A percentile compares a stretch with the other conserved stretches of the same genome.
Evolutionary conservation across 306 rosid genomes (phyloP).

Genomic region (Bauhinia variegata): DNA sequence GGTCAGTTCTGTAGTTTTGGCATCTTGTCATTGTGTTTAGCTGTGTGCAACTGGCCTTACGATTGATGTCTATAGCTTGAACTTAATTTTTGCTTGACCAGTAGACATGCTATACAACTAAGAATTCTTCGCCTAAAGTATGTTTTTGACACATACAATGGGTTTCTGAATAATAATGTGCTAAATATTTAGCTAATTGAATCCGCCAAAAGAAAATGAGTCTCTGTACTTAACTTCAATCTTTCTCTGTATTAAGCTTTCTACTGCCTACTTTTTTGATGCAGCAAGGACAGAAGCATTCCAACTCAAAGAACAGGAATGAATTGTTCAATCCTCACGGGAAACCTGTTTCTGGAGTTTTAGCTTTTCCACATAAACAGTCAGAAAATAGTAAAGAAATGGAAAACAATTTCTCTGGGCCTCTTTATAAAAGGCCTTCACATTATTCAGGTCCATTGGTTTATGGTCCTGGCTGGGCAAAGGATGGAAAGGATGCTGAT

Average conservation of each 20-base stretch:
- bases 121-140: not conserved
- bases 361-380: constrained; percentile 54
- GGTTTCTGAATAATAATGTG: not conserved
- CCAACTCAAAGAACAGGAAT: constrained; percentile 48
- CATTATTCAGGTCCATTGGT: constrained; percentile 70
- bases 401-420: constrained; percentile 45
- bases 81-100: not conserved
- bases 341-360: constrained; percentile 62
- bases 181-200: not conserved
- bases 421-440: constrained; percentile 53
- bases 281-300: constrained; percentile 61
- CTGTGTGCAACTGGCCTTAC: constrained; percentile 13
- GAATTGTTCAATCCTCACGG: constrained; percentile 55
- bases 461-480: constrained; percentile 52
- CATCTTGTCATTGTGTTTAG: constrained; percentile 6
- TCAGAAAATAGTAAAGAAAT: constrained; percentile 43
- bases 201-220: not conserved
- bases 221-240: not conserved
- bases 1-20: constrained; percentile 21
- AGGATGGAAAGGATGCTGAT: constrained; percentile 51
- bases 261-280: not conserved
- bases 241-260: not conserved
- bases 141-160: not conserved
- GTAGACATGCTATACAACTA: constrained; percentile 9
- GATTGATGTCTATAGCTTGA: constrained; percentile 4